Evolutionary conservation across 495 filamentous ascomycete species (phyloP), one percentile per base, ranked within the genome.

Genomic region (Tetracladium setigerum): DNA sequence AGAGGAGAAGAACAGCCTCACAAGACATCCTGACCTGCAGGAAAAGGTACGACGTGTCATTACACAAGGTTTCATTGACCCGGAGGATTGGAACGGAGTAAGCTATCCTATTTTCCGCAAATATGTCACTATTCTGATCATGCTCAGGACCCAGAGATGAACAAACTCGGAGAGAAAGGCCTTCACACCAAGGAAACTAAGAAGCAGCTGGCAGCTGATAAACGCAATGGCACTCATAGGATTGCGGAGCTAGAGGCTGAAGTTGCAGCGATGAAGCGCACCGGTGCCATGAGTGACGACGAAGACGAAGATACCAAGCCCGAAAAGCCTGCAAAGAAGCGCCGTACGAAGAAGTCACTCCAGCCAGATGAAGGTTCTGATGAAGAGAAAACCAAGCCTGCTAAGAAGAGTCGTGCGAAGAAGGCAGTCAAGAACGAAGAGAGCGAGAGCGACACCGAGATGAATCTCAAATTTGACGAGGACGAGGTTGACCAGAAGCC

Each of bases 11-110:
- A 36, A 38, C 34, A 50, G 49, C 34, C 52, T 56, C 34, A 31
- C 22, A 14, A 76, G 82, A 9, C 64, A 86, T 11, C 57, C 75
- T 5, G 80, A 81, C 2, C 15, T 63, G 2, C 78, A 87, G 60
- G 70, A 67, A 12, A 87, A 83, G 60, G 61, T 89, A 34, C 65
- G 64, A 40, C 58, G 57, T 24, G 84, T 80, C 13, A 42, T 90
- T n/a, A 71, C 74, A 32, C 61, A 77, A 38, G 86, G 84, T 5
- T 81, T 86, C 48, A 74, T 90, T 47, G 73, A 74, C 52, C 81
- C 85, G 54, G 75, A 78, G 15, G 86, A 86, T 46, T 89, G 79
- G 77, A 76, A 68, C 31, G 81, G 83, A 1, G 84, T 88, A 71
- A 62, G 80, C 50, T 19, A 17, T 41, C 30, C 18, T n/a, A 35